Percentiles rank a stretch among this genome's conserved stretches.
Evolutionary conservation across 495 filamentous ascomycete species (phyloP).

Genomic region (Hyaloscypha finlandica): DNA sequence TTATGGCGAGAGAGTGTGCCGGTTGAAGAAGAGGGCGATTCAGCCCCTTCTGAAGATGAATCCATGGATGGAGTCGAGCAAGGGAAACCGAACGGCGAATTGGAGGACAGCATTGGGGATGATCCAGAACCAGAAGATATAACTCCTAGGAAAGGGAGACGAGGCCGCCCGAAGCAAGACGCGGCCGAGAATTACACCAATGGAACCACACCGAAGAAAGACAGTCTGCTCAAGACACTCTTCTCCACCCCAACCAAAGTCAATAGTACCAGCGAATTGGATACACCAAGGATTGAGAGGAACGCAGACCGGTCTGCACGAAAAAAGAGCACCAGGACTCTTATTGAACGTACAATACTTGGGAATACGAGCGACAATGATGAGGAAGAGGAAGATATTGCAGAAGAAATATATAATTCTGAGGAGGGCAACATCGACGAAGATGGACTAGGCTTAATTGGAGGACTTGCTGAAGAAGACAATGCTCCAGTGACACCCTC

Average conservation of each 20-base stretch:
- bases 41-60: not conserved
- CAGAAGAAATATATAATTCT: slow-evolving; percentile 67
- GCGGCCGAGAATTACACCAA: not conserved
- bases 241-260: slow-evolving; percentile 29
- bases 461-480: not conserved
- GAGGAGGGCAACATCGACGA: slow-evolving; percentile 16
- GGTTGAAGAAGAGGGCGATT: slow-evolving; percentile 4
- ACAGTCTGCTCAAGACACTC: slow-evolving; percentile 19
- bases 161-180: slow-evolving; percentile 2
- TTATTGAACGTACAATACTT: slow-evolving; percentile 65
- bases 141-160: slow-evolving; percentile 14
- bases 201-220: slow-evolving; percentile 17
- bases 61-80: slow-evolving; percentile 4
- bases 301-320: slow-evolving; percentile 83
- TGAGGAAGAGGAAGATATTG: slow-evolving; percentile 72
- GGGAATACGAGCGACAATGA: slow-evolving; percentile 72
- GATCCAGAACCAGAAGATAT: not conserved
- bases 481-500: slow-evolving; percentile 28
- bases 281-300: slow-evolving; percentile 57
- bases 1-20: not conserved
- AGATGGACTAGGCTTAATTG: slow-evolving; percentile 2
- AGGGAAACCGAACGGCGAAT: not conserved
- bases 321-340: slow-evolving; percentile 75
- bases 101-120: not conserved
- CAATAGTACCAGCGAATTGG: slow-evolving; percentile 7